phyloP scores from a whole-genome alignment of 805 yeast genomes.

The Cyberlindnera americana region DNA sequence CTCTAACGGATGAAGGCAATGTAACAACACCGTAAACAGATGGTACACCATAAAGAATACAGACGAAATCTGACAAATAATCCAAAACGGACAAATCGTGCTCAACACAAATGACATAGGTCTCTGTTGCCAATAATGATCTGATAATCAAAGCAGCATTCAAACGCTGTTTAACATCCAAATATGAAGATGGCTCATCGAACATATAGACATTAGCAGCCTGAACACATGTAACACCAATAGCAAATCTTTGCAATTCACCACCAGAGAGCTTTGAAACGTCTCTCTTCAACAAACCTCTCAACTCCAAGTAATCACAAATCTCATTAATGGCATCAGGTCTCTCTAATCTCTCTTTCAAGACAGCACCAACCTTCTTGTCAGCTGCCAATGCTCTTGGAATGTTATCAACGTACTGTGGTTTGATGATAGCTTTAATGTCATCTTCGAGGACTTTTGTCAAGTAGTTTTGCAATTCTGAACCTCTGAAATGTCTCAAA shows the following conservation, averaged over 20 bases:
- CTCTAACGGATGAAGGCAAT: constrained; percentile 94
- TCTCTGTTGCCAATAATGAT: constrained; percentile 69
- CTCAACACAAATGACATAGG: constrained; percentile 94
- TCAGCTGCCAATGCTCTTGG: constrained; percentile 94
- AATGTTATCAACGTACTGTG: constrained; percentile 96
- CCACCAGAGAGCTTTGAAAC: constrained; percentile 93
- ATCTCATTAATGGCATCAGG: constrained; percentile 59
- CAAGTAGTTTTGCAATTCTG: constrained; percentile 94
- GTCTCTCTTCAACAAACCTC: constrained; percentile 78
- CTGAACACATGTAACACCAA: constrained; percentile 96
- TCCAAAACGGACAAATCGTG: constrained; percentile 98
- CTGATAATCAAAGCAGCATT: constrained; percentile 95
- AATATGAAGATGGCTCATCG: constrained; percentile 97
- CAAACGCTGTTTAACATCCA: constrained; percentile 98
- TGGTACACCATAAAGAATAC: constrained; percentile 97
- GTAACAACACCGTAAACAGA: constrained; percentile 99
- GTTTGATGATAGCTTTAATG: constrained; percentile 95
- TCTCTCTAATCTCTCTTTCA: constrained; percentile 76
- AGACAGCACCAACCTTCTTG: constrained; percentile 79
- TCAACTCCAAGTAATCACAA: constrained; percentile 68
- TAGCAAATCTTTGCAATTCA: constrained; percentile 96
- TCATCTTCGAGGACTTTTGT: constrained; percentile 91
- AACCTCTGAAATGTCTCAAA: constrained; percentile 88
- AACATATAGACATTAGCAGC: constrained; percentile 96
- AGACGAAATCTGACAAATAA: constrained; percentile 92